phyloP scores from a whole-genome alignment of 2,329 filamentous ascomycete species.

The Nemania sp. region DNA sequence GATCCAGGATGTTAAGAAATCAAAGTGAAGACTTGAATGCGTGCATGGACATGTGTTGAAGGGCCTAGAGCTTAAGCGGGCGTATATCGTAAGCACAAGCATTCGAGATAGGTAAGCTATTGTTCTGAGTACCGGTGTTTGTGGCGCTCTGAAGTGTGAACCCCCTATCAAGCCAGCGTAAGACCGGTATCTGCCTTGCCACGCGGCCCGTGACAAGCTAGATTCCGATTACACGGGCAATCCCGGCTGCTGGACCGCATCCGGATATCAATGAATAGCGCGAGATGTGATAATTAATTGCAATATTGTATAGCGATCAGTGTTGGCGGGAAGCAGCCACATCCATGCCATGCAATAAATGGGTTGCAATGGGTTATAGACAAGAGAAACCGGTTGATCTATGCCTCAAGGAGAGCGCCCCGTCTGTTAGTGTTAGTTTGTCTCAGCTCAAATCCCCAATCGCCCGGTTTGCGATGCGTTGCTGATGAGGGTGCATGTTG shows the following conservation, averaged over 20 bases:
- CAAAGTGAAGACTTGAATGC: too few species aligned
- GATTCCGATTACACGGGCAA: too few species aligned
- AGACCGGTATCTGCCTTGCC: background rate
- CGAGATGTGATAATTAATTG: too few species aligned
- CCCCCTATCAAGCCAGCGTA: background rate
- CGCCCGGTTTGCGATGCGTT: background rate
- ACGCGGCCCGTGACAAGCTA: background rate
- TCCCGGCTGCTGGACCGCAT: too few species aligned
- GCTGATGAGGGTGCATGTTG: too few species aligned
- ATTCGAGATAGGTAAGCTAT: too few species aligned
- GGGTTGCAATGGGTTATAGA: background rate
- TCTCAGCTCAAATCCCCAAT: constrained; percentile 2
- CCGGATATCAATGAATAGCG: too few species aligned
- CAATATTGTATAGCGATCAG: too few species aligned
- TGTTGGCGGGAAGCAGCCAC: background rate
- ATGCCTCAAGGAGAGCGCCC: background rate
- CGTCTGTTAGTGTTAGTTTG: background rate
- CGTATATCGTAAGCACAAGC: too few species aligned
- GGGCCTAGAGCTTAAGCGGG: background rate
- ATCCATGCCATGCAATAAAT: background rate
- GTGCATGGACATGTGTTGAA: background rate
- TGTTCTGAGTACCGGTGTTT: background rate
- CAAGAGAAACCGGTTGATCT: background rate
- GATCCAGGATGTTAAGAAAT: background rate
- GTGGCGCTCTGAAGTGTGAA: background rate